Evolutionary conservation across 1,284 basidiomycete species (phyloP), one percentile per base, ranked within the genome.

Genomic region (Leccinum subfulvum): DNA sequence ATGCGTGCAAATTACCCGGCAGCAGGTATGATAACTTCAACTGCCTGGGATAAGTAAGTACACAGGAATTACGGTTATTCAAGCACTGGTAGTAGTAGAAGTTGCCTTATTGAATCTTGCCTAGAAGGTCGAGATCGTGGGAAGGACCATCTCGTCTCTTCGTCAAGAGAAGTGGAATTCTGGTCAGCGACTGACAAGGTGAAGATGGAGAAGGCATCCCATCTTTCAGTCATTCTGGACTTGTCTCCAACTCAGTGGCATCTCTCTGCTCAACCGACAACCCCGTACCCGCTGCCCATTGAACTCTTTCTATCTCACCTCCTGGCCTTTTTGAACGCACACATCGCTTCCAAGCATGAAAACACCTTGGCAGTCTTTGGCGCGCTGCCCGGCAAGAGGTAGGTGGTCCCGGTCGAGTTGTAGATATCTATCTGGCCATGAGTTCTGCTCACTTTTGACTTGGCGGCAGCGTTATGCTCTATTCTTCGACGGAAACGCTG

Each of bases 321-420:
- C 13, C 84, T 97, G 63, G 90, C 94, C 23, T 97, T 98, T 70
- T 80, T 97, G 68, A 98, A 99, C 71, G 87, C 95, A 1, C 95
- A 98, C 77, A 84, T 97, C 63, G 95, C 95, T 0, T 85, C 89
- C 68, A 87, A 91, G 66, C 91, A 96, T 79, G 94, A 96, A 70
- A 99, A 98, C 74, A 88, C 91, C 6, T 81, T 98, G 16, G 92
- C 95, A 4, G 90, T 98, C 53, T 97, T 95, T 73, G 96, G 89
- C 7, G 95, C 94, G 6, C 83, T 94, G 62, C 90, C 91, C 3
- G 88, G 88, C 5, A 90, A 91, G 72, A 92, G 88, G 88, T 90
- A 64, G 66, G 83, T 79, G 21, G 52, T 23, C 52, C 49, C 4
- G 11, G 14, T 18, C 56, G 11, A 23, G 11, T 26, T 26, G 11